Base-by-base conservation (phyloP, 371 early-diverging fungal species). In the Actinomortierella wolfii region DNA sequence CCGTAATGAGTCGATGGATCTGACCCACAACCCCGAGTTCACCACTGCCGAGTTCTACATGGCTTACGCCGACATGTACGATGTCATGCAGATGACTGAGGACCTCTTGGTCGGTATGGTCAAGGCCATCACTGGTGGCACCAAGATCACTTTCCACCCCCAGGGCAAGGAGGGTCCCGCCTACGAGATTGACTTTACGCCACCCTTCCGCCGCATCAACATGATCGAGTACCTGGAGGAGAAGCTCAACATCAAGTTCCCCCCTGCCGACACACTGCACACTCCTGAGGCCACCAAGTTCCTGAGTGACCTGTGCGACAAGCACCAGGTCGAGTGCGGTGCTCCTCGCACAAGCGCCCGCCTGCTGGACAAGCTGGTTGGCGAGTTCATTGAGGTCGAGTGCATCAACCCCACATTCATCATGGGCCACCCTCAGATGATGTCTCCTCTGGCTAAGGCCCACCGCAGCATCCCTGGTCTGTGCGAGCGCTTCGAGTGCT, bases 21-120 rank as follows among this genome's bases (percentile, higher is more conserved):
- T 98, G 79, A 99, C 99, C 42, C 99, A 99, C 89, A 99, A 99
- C 88, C 99, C 99, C 56, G 99, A 99, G 83, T 99, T 99, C 86
- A 99, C 99, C 51, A 95, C 97, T 24, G 96, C 94, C 74, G 99
- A 99, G 85, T 98, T 98, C 83, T 99, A 99, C 85, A 95, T 96
- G 98, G 99, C 99, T 15, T 99, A 99, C 80, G 98, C 99, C 41
- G 99, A 99, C 83, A 89, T 96, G 83, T 86, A 92, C 68, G 99
- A 99, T 78, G 76, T 99, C 59, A 94, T 99, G 92, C 85, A 94
- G 42, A 90, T 99, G 77, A 97, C 98, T 62, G 99, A 99, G 81
- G 81, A 89, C 24, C 77, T 99, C 58, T 48, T 99, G 7, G 89
- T 90, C 52, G 92, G 94, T 57, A 90, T 98, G 94, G 99, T 97